Evolutionary conservation across 257 asterid genomes (phyloP), one percentile per base, ranked within the genome.

Genomic region (Fraxinus cuspidata): DNA sequence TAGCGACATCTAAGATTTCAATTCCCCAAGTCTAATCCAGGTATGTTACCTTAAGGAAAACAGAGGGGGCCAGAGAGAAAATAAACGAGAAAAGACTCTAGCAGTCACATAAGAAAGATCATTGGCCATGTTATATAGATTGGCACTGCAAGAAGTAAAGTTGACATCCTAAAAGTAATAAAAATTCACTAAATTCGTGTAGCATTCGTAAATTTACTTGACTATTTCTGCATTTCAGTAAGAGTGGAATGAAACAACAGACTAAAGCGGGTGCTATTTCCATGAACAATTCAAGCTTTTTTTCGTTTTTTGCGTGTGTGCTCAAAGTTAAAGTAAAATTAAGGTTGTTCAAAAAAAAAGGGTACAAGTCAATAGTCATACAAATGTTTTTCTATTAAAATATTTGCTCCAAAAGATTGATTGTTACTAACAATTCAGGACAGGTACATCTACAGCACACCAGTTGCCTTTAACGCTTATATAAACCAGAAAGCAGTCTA

Each of bases 401-500:
- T 47, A 47, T 25, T 71, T 56, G 13, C 70, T 77, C 18, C 9
- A 63, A 80, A 77, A 19, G 60, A 79, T 31, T 27, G 40, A 29
- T 25, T 71, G 28, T 19, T 35, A 70, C 31, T 34, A 64, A 27
- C n/a, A 80, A 58, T 6, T 19, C 68, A n/a, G 10, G 25, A 28
- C 51, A 72, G 11, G 19, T 68, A 16, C 37, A 34, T 47, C 58
- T 40, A 64, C 40, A 67, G 28, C 71, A 51, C 31, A 63, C 8
- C 74, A 70, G 74, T 68, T 68, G 15, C 9, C 28, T 12, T 29
- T 80, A 25, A 12, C 47, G 44, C 32, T 70, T 75, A 23, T 35
- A n/a, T 60, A 79, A 56, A 32, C 67, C 64, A 32, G 74, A 73
- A 35, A 64, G 16, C 74, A 77, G 72, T 72, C 75, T 70, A 12